Evolutionary conservation across 2,329 filamentous ascomycete genomes (phyloP).

Genomic region (Aspergillus spinulosporus): DNA sequence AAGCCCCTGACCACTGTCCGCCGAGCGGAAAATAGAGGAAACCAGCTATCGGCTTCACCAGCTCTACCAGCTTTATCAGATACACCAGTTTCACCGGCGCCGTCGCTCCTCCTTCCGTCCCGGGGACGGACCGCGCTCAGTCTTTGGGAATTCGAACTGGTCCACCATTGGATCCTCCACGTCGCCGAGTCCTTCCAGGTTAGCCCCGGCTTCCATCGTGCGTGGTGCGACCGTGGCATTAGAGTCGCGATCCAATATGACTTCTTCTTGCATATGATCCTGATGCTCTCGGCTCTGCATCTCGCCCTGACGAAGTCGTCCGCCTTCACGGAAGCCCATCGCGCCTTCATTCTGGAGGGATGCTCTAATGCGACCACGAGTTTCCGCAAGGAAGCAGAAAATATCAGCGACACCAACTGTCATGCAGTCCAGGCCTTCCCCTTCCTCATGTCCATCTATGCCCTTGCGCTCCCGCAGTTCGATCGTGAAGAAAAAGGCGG

Average conservation of each 20-base stretch:
- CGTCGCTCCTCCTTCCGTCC: neutral
- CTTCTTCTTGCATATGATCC: conserved; percentile 3
- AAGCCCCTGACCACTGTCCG: neutral
- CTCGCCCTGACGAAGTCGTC: neutral
- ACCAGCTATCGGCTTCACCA: neutral
- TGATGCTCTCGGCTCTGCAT: neutral
- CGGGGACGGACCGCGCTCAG: neutral
- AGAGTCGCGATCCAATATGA: neutral
- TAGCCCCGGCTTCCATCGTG: neutral
- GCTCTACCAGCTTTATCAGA: neutral
- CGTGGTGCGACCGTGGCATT: neutral
- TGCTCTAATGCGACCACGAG: neutral
- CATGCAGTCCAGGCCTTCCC: neutral
- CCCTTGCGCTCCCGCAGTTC: neutral
- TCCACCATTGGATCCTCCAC: neutral
- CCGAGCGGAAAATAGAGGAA: neutral
- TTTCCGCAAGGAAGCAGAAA: neutral
- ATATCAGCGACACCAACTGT: neutral
- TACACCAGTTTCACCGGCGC: neutral
- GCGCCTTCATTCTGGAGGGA: neutral
- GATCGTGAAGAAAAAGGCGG: neutral
- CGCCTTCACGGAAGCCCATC: neutral
- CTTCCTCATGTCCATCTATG: neutral
- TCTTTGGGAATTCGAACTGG: neutral
- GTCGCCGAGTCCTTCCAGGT: neutral